These are phyloP conservation scores for Colletotrichum tropicale DNA, from an alignment of 2,329 filamentous ascomycete genomes.

Conservation along the genomic window DNA sequence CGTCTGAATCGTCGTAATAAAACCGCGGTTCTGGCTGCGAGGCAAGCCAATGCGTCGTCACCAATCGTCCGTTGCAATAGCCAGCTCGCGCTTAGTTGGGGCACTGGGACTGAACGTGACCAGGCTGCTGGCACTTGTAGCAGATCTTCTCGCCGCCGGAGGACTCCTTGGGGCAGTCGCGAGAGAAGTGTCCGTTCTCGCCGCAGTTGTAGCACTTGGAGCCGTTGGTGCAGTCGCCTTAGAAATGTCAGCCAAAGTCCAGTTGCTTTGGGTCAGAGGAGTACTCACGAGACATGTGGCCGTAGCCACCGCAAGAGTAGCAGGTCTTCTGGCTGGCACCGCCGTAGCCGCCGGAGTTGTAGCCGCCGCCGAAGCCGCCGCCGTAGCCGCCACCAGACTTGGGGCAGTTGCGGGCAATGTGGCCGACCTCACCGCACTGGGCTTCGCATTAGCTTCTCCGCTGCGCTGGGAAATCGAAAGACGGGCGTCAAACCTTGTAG, in stretches of 20 bases:
- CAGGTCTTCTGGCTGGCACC: constrained; percentile 78
- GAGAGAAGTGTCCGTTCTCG: constrained; percentile 92
- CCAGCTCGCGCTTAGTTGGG: constrained; percentile 62
- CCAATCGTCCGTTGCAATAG: constrained; percentile 8
- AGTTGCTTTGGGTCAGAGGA: background rate
- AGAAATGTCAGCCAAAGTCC: constrained; percentile 8
- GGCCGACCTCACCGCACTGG: constrained; percentile 88
- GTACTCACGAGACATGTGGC: constrained; percentile 86
- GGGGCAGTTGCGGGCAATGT: constrained; percentile 92
- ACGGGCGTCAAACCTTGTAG: constrained; percentile 71
- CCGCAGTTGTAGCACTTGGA: constrained; percentile 99
- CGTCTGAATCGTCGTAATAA: constrained; percentile 1
- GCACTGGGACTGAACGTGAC: constrained; percentile 94
- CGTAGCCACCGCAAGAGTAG: constrained; percentile 97
- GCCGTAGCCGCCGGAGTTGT: constrained; percentile 50
- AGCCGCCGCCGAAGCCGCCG: constrained; percentile 52
- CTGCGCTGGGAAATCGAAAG: background rate
- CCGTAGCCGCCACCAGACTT: constrained; percentile 60
- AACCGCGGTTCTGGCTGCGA: background rate
- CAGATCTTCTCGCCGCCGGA: constrained; percentile 90
- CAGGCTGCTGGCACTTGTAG: constrained; percentile 89
- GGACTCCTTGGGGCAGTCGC: constrained; percentile 94
- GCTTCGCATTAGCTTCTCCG: constrained; percentile 13
- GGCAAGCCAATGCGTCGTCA: constrained; percentile 18
- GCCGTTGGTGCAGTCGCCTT: constrained; percentile 92